Evolutionary conservation across 1,284 basidiomycete genomes (phyloP), one percentile per base, ranked within the genome.

Genomic region (Cryptococcus sp.): DNA sequence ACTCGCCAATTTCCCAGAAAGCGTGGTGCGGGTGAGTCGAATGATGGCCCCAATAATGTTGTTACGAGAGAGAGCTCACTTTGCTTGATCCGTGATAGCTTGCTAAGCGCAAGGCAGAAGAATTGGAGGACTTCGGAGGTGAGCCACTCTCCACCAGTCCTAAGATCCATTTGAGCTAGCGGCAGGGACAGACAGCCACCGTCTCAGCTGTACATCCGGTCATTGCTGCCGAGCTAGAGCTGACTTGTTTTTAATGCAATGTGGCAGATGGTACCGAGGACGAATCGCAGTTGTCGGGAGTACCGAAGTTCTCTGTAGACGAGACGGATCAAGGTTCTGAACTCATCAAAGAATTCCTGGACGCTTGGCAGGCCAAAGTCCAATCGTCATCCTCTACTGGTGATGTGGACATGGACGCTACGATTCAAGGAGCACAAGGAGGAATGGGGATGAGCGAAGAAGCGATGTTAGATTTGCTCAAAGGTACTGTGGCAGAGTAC

Each of bases 1-100:
- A 74, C 81, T 99, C 39, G 95, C 96, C 13, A 92, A 95, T 72
- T 99, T 99, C 79, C 96, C 95, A 0, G 89, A 94, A 55, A 88
- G 86, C 61, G 94, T 99, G 5, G 86, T 98, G 60, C 91, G 88
- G 81, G 90, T 93, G 50, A 64, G 80, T 67, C 34, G 11, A 15
- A 7, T 50, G 20, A n/a, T 41, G 20, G 2, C 5, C 44, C n/a
- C n/a, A 16, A 51, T 54, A 7, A 53, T 22, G 29, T 11, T 50
- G n/a, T 16, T 16, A 13, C 22, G 29, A 51, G 37, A 15, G 25
- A 26, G 22, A 22, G 13, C 46, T 53, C 37, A 15, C 22, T 57
- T 44, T 26, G 40, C 34, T 40, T 66, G 58, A 52, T 25, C 38
- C 16, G 8, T n/a, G 44, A 5, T 67, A 94, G 90, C 84, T 96